Conservation (phyloP, 768 basidiomycete species). For the Phylloporus sp. region DNA sequence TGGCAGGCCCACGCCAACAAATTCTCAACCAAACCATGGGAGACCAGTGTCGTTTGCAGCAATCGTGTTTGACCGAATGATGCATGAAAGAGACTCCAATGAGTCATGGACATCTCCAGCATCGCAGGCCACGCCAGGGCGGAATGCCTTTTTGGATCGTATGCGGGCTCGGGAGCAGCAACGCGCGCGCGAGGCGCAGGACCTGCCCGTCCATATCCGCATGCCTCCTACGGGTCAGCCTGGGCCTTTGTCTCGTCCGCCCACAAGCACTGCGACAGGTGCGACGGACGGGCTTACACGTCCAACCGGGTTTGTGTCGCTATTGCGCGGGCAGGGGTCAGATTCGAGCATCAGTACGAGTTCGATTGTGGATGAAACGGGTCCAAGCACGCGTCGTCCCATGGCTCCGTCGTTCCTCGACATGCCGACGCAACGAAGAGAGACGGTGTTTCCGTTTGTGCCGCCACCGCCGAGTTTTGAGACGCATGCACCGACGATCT, state of each 20-base stretch:
- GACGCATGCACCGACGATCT: neutral
- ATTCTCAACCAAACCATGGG: constrained; percentile 7
- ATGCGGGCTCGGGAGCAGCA: constrained; percentile 14
- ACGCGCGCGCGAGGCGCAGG: constrained; percentile 3
- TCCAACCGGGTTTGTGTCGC: constrained; percentile 12
- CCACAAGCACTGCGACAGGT: neutral
- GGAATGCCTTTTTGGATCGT: constrained; percentile 9
- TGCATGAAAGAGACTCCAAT: constrained; percentile 12
- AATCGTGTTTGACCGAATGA: constrained; percentile 20
- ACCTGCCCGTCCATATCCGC: constrained; percentile 7
- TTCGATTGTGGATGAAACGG: constrained; percentile 13
- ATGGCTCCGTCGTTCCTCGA: constrained; percentile 10
- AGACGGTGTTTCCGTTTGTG: constrained; percentile 6
- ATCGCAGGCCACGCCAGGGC: neutral
- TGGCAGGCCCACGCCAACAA: constrained; percentile 5
- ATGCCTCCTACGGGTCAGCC: constrained; percentile 7
- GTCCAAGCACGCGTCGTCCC: constrained; percentile 4
- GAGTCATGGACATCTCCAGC: constrained; percentile 7
- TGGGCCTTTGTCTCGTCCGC: constrained; percentile 6
- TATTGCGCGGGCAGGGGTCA: constrained; percentile 15
- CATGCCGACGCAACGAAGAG: constrained; percentile 7
- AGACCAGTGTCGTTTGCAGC: constrained; percentile 16
- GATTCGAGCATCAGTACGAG: constrained; percentile 14
- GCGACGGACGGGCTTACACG: constrained; percentile 13
- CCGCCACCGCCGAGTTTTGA: constrained; percentile 11